Base-by-base conservation (phyloP, 176 grass and related monocot genomes). In the Tillandsia fasciculata region DNA sequence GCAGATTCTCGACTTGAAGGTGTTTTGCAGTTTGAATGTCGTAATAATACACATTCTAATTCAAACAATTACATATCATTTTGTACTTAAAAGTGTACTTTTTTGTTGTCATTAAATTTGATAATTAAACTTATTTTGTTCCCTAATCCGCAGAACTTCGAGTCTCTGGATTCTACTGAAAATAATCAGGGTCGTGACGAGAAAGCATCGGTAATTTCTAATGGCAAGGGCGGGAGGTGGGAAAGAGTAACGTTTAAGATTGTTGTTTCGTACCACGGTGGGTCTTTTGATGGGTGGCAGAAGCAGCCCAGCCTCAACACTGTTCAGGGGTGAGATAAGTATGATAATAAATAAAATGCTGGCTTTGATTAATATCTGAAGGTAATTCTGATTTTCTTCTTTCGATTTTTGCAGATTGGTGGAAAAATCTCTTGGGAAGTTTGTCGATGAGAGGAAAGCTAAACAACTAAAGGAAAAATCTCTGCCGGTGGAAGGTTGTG, bases 391-490 rank as follows among this genome's bases (percentile, higher is more conserved):
- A 61, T 61, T 63, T 76, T 53, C 59, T 50, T 13, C 56, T 48
- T 56, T 48, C 70, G 11, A 15, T 56, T 51, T 5, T 74, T 79
- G 61, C 82, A 97, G 89, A 47, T 68, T 81, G 24, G 77, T 92
- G 2, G 89, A 97, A 76, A 85, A 85, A 67, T 79, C 73, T 53
- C 86, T 97, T 26, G 89, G 93, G 58, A 66, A 65, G n/a, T 97
- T 97, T 85, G 93, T 97, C 69, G 93, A 97, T 15, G 93, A 92
- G 56, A 87, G 71, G 29, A 97, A 97, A 90, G 79, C 84, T 52
- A 81, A 85, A 73, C 83, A 87, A 9, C 81, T 97, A 66, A 81
- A 86, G 79, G 84, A 82, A 59, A 92, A 76, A 83, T 90, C 76
- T 9, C 84, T 97, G 81, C 89, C 89, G 11, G 20, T 97, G 63